Evolutionary conservation across 2,329 filamentous ascomycete genomes (phyloP).

Genomic region (Fusarium hostae): DNA sequence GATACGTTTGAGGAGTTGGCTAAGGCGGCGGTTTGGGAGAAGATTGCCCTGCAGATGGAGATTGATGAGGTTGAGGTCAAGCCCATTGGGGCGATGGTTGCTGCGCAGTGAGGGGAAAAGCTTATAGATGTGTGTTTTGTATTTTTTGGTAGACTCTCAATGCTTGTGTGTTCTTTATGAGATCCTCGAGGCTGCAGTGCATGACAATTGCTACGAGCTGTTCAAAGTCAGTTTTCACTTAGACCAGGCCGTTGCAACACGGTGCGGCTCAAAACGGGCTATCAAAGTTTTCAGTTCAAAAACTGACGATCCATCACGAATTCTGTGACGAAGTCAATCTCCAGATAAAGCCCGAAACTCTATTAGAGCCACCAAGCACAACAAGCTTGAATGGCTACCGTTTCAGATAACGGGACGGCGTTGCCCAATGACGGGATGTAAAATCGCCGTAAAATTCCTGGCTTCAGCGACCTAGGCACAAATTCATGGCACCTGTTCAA

Average conservation of each 20-base stretch:
- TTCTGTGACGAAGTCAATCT: rapidly evolving
- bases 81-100: background rate
- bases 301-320: rapidly evolving
- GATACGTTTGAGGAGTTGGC: slow-evolving; percentile 33
- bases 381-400: background rate
- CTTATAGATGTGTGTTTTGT: background rate
- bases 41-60: slow-evolving; percentile 32
- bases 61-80: background rate
- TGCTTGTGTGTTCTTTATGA: rapidly evolving
- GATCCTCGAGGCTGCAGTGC: rapidly evolving
- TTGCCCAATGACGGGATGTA: too few relatives aligned
- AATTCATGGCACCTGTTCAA: rapidly evolving
- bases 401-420: rapidly evolving
- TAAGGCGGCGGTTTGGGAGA: slow-evolving; percentile 28
- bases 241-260: background rate
- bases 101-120: background rate
- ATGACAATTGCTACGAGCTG: too few relatives aligned
- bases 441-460: too few relatives aligned
- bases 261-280: rapidly evolving
- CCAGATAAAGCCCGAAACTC: rapidly evolving
- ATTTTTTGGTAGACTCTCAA: background rate
- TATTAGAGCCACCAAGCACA: too few relatives aligned
- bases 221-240: too few relatives aligned
- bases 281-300: rapidly evolving
- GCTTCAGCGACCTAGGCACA: rapidly evolving